phyloP scores from a whole-genome alignment of 2,329 filamentous ascomycete species.

The Colletotrichum sp. region DNA sequence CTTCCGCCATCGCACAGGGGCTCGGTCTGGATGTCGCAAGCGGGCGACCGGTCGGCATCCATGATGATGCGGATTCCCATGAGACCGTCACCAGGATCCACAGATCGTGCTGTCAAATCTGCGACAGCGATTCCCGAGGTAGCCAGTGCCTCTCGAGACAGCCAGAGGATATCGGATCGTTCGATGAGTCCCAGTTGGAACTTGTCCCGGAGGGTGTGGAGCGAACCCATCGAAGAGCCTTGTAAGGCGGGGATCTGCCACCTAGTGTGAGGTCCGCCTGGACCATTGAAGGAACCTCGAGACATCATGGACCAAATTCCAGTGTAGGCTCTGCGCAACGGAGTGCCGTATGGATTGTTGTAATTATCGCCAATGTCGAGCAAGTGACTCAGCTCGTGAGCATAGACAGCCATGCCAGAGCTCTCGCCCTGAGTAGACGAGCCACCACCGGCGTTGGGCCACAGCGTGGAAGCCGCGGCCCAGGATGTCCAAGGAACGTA shows the following conservation, averaged over 20 bases:
- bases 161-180: slow-evolving; percentile 45
- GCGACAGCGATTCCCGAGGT: slow-evolving; percentile 47
- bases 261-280: slow-evolving; percentile 56
- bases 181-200: slow-evolving; percentile 53
- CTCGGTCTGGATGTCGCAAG: slow-evolving; percentile 45
- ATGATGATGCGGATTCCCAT: slow-evolving; percentile 55
- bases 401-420: slow-evolving; percentile 57
- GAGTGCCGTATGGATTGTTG: slow-evolving; percentile 55
- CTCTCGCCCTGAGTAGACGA: slow-evolving; percentile 59
- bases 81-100: slow-evolving; percentile 41
- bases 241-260: slow-evolving; percentile 57
- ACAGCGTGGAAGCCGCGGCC: slow-evolving; percentile 54
- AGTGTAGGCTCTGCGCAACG: slow-evolving; percentile 51
- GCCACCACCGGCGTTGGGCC: slow-evolving; percentile 58
- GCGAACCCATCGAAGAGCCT: slow-evolving; percentile 53
- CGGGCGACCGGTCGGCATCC: slow-evolving; percentile 47
- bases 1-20: slow-evolving; percentile 55
- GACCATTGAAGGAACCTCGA: slow-evolving; percentile 57
- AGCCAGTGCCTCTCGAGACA: slow-evolving; percentile 47
- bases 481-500: slow-evolving; percentile 61
- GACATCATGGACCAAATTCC: slow-evolving; percentile 60
- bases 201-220: slow-evolving; percentile 60
- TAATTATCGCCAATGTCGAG: slow-evolving; percentile 60
- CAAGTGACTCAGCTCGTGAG: slow-evolving; percentile 58
- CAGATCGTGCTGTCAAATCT: slow-evolving; percentile 50